Evolutionary conservation across 2,329 filamentous ascomycete species (phyloP).

Genomic region (Rugonectria rugulosa): DNA sequence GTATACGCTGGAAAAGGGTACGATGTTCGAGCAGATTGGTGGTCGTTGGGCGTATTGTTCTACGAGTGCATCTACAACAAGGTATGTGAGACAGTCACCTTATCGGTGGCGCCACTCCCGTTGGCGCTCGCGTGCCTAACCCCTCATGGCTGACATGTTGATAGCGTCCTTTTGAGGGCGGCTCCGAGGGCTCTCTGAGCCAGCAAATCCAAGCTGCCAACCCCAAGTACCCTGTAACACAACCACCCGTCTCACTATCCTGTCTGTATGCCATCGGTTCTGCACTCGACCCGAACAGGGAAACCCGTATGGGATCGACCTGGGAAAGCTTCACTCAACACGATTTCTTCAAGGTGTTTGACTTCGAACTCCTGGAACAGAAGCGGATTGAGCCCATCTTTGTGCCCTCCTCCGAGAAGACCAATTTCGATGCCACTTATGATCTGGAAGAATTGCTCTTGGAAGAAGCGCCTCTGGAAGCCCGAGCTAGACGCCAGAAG

Average conservation of each 20-base stretch:
- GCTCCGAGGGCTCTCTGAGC: conserved; percentile 80
- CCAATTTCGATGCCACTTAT: conserved; percentile 98
- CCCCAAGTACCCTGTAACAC: conserved; percentile 90
- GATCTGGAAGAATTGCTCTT: conserved; percentile 92
- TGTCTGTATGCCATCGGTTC: conserved; percentile 90
- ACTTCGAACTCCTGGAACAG: conserved; percentile 83
- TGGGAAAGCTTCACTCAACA: conserved; percentile 89
- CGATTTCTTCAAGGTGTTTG: conserved; percentile 85
- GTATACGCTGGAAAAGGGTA: conserved; percentile 94
- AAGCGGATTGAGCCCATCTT: conserved; percentile 94
- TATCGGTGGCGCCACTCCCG: conserved; percentile 28
- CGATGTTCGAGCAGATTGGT: conserved; percentile 93
- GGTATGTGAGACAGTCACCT: conserved; percentile 60
- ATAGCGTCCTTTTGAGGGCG: conserved; percentile 91
- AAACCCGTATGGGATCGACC: conserved; percentile 82
- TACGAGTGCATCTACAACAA: conserved; percentile 99
- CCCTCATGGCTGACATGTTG: conserved; percentile 19
- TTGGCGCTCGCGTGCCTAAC: not conserved
- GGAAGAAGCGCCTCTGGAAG: conserved; percentile 94
- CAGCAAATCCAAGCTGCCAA: conserved; percentile 81
- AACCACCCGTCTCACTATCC: conserved; percentile 84
- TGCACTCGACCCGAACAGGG: conserved; percentile 80
- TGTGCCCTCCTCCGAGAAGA: conserved; percentile 93
- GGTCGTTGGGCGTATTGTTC: conserved; percentile 97
- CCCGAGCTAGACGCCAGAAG: conserved; percentile 90